Base-by-base conservation (phyloP, 2,329 filamentous ascomycete genomes). In the Lachnum nothofagi region DNA sequence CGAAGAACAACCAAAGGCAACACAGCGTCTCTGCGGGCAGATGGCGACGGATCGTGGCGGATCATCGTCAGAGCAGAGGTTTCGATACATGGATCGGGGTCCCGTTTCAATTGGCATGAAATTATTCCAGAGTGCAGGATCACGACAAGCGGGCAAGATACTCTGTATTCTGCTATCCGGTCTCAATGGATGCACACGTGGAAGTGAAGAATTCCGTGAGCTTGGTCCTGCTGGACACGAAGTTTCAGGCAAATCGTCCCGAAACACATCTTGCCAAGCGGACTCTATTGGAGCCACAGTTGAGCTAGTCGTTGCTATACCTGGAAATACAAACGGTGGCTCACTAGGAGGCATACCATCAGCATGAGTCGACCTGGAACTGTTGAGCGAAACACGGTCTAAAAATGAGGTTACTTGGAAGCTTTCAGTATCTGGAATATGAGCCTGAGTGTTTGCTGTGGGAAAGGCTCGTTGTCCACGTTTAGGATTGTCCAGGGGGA, bases 21-120 rank as follows among this genome's bases (percentile, higher is more conserved):
- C 77, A 56, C 80, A 84, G 43, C 75, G 73, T 39, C 79, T 73
- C 49, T 82, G 77, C n/a, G 82, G 82, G 56, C 78, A 84, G 27
- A 86, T 77, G 0, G 82, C 77, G 8, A 85, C 75, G 33, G 79
- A 83, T n/a, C 78, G 74, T 10, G 83, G 82, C 14, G 78, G 78
- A 53, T 85, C 80, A 45, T 84, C 76, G 31, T 75, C 66, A 2
- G 75, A 79, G 59, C 82, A 83, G 34, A 86, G 73, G 76, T 58
- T 67, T 70, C 63, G 56, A 48, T 73, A 57, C 44, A 72, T 49
- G 7, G 60, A 65, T 19, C 62, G 59, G 8, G 64, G 58, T 5
- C 60, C 56, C 29, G 61, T 65, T 53, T 69, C 67, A 6, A 67
- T 51, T 9, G 60, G 60, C 46, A 68, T 62, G 0, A 39, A 44